Conservation (phyloP, 441 rosid genomes). For the Oxalis stricta region DNA sequence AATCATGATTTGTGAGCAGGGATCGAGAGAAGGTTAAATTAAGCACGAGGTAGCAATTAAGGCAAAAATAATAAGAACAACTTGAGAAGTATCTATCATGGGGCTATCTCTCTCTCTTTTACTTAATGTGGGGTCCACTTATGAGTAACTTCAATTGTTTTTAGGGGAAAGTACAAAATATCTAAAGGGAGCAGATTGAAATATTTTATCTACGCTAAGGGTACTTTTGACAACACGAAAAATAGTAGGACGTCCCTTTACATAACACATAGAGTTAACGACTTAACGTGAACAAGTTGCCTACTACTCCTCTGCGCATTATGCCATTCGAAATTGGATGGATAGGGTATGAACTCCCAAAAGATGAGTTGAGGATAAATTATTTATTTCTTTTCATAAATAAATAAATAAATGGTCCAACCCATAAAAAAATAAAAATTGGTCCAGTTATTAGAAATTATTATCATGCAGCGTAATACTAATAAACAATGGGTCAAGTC, state of each 20-base stretch:
- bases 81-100: conserved; percentile 30
- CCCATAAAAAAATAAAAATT: neutral
- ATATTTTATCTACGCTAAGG: conserved; percentile 15
- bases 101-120: conserved; percentile 10
- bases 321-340: conserved; percentile 9
- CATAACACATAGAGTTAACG: conserved; percentile 10
- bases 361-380: too few relatives aligned
- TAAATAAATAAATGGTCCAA: too few relatives aligned
- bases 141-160: too few relatives aligned
- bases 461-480: too few relatives aligned
- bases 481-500: too few relatives aligned
- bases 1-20: neutral
- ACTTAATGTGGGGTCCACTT: conserved; percentile 2
- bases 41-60: too few relatives aligned
- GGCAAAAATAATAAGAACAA: conserved; percentile 20
- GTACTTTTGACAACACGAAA: conserved; percentile 19
- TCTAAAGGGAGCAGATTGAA: conserved; percentile 2
- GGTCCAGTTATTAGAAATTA: too few relatives aligned
- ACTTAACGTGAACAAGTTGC: conserved; percentile 34
- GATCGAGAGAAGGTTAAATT: too few relatives aligned
- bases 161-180: conserved; percentile 11
- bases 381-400: too few relatives aligned
- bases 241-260: conserved; percentile 16
- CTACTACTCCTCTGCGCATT: too few relatives aligned
- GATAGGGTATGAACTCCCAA: conserved; percentile 17